phyloP scores from a whole-genome alignment of 495 filamentous ascomycete genomes.

The Choiromyces venosus region DNA sequence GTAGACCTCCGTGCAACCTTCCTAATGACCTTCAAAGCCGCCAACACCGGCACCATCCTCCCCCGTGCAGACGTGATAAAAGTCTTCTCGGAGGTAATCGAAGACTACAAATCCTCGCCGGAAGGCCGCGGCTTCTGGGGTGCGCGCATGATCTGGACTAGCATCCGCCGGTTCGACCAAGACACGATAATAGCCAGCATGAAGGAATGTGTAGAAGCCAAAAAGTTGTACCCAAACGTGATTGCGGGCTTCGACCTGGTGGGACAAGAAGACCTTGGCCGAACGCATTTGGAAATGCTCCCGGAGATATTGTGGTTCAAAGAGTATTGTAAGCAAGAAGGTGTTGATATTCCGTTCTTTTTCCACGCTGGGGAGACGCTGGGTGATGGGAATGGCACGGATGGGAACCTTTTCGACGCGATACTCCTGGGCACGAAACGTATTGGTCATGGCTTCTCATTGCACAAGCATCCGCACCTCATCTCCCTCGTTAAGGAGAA shows the following conservation, averaged over 20 bases:
- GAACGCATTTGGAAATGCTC: conserved; percentile 66
- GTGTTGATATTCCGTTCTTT: conserved; percentile 86
- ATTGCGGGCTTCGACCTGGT: conserved; percentile 86
- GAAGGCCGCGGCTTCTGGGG: conserved; percentile 76
- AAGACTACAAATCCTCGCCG: conserved; percentile 60
- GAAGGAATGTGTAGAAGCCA: conserved; percentile 76
- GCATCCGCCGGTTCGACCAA: conserved; percentile 57
- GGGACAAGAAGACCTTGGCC: conserved; percentile 73
- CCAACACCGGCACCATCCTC: conserved; percentile 24
- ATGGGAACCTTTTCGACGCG: conserved; percentile 86
- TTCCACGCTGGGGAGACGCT: conserved; percentile 87
- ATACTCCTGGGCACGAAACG: conserved; percentile 78
- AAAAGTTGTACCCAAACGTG: conserved; percentile 68
- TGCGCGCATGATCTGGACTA: conserved; percentile 81
- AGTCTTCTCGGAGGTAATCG: conserved; percentile 72
- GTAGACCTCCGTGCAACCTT: conserved; percentile 55
- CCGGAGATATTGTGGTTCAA: conserved; percentile 90
- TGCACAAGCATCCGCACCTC: conserved; percentile 87
- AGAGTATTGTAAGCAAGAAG: conserved; percentile 71
- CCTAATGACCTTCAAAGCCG: conserved; percentile 31
- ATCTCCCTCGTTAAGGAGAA: conserved; percentile 81
- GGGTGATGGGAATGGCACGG: conserved; percentile 67
- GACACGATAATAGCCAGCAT: conserved; percentile 68
- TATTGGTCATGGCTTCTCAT: conserved; percentile 80
- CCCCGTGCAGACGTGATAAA: conserved; percentile 56